Evolutionary conservation across 2,329 filamentous ascomycete genomes (phyloP).

Genomic region (Monosporascus sp.): DNA sequence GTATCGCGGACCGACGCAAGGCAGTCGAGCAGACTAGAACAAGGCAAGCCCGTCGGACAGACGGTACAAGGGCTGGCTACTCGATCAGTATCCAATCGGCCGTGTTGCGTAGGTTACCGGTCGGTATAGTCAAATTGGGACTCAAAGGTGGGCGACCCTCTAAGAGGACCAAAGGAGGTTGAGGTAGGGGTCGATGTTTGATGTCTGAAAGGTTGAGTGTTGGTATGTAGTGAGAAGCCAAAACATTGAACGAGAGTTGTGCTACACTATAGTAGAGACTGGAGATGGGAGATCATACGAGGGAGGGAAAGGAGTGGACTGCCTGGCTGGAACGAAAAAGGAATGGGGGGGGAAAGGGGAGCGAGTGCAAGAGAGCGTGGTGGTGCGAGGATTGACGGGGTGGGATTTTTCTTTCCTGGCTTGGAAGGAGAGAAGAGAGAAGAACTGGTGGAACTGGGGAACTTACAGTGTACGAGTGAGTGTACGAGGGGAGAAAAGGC

Average conservation of each 20-base stretch:
- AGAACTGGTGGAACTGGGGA: neutral
- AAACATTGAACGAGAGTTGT: constrained; percentile 19
- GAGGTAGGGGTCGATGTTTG: constrained; percentile 4
- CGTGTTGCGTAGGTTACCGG: no score
- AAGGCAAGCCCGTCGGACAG: no score
- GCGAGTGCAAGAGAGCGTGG: constrained; percentile 1
- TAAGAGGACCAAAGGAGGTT: neutral
- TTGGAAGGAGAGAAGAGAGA: neutral
- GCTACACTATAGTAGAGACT: constrained; percentile 1
- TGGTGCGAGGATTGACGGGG: neutral
- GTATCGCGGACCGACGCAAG: no score
- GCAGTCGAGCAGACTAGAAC: no score
- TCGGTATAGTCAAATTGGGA: no score
- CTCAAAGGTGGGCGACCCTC: no score
- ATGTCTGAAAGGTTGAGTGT: constrained; percentile 2
- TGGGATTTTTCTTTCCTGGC: neutral
- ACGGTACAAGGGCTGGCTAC: no score
- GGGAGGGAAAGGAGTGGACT: constrained; percentile 21
- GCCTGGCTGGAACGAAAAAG: constrained; percentile 15
- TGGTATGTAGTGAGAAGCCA: constrained; percentile 11
- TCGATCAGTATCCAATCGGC: no score
- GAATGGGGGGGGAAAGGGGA: constrained; percentile 5
- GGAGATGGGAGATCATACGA: constrained; percentile 13
- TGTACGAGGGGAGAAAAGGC: neutral
- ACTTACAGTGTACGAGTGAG: neutral